Evolutionary conservation across 2,329 filamentous ascomycete species (phyloP), one percentile per base, ranked within the genome.

Genomic region (Paraconiothyrium brasiliense): DNA sequence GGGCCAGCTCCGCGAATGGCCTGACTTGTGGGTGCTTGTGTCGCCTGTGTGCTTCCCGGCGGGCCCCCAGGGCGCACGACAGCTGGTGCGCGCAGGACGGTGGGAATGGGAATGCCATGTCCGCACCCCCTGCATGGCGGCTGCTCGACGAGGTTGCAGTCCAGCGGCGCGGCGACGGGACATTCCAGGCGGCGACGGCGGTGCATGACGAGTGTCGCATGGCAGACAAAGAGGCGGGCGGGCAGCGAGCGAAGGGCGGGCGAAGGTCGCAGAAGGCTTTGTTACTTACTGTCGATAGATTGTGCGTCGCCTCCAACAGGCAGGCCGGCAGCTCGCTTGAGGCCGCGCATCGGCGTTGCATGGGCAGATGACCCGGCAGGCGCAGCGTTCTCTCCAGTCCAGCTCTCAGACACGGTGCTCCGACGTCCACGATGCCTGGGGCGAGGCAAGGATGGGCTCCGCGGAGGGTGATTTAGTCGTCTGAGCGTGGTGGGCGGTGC

Each of bases 141-240:
- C 39, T 20, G 27, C n/a, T n/a, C 24, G 51, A 41, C n/a, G 51
- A 44, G 37, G 51, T 54, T 54, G 37, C 51, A 54, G 20, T 41
- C 16, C 35, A 37, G 13, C 4, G 27, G 27, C 27, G 27, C 27
- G 27, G 27, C 27, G 27, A 30, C 27, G 27, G 27, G 27, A 4
- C 27, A 30, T 30, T 30, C 27, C 27, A 30, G 27, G 35, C 35
- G 10, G 3, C 35, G 35, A 20, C 3, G 41, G 8, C 16, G 41
- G 44, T 22, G 44, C 44, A 47, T 27, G 44, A 47, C 44, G 41
- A 10, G 13, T 27, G 20, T 20, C 20, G 20, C 20, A 34, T 24
- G 24, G 47, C 22, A 22, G 20, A 47, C 20, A 48, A 20, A 30
- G 20, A 30, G 20, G 10, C 24, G 20, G 22, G 24, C 44, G 24